These are phyloP conservation scores for Lentinula guzmanii DNA, from an alignment of 768 basidiomycete genomes.

Conservation along the genomic window DNA sequence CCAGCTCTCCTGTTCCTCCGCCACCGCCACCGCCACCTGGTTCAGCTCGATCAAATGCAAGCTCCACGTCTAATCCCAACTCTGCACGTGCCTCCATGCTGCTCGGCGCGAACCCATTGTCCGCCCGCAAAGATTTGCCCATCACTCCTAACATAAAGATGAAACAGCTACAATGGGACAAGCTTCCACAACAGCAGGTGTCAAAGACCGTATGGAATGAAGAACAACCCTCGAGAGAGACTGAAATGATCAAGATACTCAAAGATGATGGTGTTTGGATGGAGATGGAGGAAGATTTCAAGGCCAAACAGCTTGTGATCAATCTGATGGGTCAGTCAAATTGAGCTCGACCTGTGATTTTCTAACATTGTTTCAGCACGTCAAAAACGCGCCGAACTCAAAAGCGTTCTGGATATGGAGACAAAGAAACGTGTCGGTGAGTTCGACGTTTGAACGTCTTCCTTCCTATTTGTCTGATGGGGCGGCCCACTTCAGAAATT, in stretches of 20 bases:
- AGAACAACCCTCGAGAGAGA: conserved; percentile 62
- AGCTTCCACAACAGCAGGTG: conserved; percentile 85
- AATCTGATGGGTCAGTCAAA: conserved; percentile 67
- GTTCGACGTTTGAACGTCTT: conserved; percentile 20
- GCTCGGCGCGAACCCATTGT: conserved; percentile 51
- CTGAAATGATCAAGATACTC: conserved; percentile 77
- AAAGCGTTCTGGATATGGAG: conserved; percentile 85
- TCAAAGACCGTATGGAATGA: conserved; percentile 81
- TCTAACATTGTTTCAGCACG: conserved; percentile 42
- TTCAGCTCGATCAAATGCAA: conserved; percentile 13
- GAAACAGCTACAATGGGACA: conserved; percentile 99
- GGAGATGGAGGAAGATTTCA: conserved; percentile 98
- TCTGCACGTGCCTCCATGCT: conserved; percentile 59
- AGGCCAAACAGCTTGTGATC: conserved; percentile 90
- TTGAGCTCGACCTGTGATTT: conserved; percentile 12
- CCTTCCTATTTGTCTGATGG: neutral
- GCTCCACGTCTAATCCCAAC: conserved; percentile 14
- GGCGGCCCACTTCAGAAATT: conserved; percentile 56
- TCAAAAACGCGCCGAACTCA: conserved; percentile 83
- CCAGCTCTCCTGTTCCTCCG: conserved; percentile 22
- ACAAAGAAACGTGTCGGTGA: conserved; percentile 91
- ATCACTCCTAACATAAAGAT: conserved; percentile 86
- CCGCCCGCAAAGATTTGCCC: conserved; percentile 77
- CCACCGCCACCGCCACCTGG: conserved; percentile 22
- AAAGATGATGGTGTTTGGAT: conserved; percentile 85